Conservation (phyloP, 1,284 basidiomycete species). For the Moniliella sp. region DNA sequence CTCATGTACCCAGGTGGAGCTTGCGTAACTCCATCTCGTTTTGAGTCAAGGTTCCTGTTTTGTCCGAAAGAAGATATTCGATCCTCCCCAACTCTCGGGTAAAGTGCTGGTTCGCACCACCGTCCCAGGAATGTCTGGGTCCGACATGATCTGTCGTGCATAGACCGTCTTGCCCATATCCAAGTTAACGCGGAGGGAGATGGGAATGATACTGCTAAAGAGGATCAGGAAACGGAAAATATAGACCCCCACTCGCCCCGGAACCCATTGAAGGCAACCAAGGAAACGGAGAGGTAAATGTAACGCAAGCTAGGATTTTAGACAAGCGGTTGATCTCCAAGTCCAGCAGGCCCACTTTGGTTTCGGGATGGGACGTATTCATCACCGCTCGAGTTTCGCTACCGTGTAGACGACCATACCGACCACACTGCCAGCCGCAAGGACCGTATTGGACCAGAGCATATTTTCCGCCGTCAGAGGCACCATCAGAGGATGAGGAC, state of each 20-base stretch:
- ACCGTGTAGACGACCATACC: slow-evolving; percentile 88
- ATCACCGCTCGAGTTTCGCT: slow-evolving; percentile 89
- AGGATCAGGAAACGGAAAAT: slow-evolving; percentile 88
- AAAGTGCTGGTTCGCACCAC: slow-evolving; percentile 89
- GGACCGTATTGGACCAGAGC: slow-evolving; percentile 89
- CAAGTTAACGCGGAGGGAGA: slow-evolving; percentile 88
- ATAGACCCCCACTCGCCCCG: slow-evolving; percentile 82
- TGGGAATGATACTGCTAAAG: slow-evolving; percentile 97
- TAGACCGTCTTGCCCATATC: slow-evolving; percentile 99
- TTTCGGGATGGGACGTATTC: slow-evolving; percentile 91
- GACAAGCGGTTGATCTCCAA: slow-evolving; percentile 83
- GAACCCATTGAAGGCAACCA: slow-evolving; percentile 90
- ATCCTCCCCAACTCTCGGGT: slow-evolving; percentile 82
- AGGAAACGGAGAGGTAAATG: slow-evolving; percentile 75
- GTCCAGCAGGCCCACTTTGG: slow-evolving; percentile 78
- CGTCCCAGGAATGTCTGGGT: slow-evolving; percentile 73
- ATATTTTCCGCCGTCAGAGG: slow-evolving; percentile 63
- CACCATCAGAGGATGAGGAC: slow-evolving; percentile 18
- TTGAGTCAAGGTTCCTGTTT: slow-evolving; percentile 90
- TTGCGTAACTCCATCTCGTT: slow-evolving; percentile 99
- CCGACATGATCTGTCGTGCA: slow-evolving; percentile 77
- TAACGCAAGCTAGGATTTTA: slow-evolving; percentile 87
- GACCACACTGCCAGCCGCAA: slow-evolving; percentile 78
- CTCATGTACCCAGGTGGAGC: slow-evolving; percentile 97
- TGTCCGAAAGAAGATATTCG: slow-evolving; percentile 83